A percentile compares a stretch with the other conserved stretches of the same genome.
These are phyloP conservation scores for Suillus sp. DNA, from an alignment of 768 basidiomycete genomes.

Conservation along the genomic window DNA sequence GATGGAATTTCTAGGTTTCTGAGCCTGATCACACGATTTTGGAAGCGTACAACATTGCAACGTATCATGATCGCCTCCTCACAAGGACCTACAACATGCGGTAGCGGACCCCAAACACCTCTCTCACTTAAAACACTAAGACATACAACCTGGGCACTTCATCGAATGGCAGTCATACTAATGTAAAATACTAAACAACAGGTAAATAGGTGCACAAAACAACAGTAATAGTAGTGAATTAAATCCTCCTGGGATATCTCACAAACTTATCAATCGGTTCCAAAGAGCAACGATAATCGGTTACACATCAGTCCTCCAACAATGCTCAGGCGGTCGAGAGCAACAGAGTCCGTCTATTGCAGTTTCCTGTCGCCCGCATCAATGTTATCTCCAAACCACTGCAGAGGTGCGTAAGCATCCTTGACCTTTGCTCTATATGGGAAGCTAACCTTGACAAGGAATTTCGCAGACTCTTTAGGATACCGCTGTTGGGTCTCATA, in stretches of 20 bases:
- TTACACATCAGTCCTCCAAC: conserved; percentile 5
- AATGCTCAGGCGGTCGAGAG: conserved; percentile 8
- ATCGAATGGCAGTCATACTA: not conserved
- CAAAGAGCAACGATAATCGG: conserved; percentile 9
- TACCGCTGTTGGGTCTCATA: conserved; percentile 66
- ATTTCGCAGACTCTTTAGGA: conserved; percentile 63
- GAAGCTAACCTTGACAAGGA: conserved; percentile 51
- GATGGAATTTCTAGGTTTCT: conserved; percentile 3
- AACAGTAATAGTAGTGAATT: not conserved
- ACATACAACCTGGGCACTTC: not conserved
- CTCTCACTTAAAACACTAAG: not conserved
- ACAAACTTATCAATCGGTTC: conserved; percentile 1
- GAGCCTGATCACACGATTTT: conserved; percentile 11
- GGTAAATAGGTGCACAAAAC: not conserved
- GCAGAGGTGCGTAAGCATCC: conserved; percentile 1
- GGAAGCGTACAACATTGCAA: conserved; percentile 5
- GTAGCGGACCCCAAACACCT: conserved; percentile 8
- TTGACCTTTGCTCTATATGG: not conserved
- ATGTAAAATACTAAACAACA: not conserved
- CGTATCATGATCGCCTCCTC: conserved; percentile 4
- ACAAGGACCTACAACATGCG: conserved; percentile 10
- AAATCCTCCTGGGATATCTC: not conserved
- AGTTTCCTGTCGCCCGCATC: conserved; percentile 11
- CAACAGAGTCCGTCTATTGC: not conserved
- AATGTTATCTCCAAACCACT: conserved; percentile 37